These are phyloP conservation scores for Meira nashicola DNA, from an alignment of 1,284 basidiomycete genomes.

Conservation along the genomic window DNA sequence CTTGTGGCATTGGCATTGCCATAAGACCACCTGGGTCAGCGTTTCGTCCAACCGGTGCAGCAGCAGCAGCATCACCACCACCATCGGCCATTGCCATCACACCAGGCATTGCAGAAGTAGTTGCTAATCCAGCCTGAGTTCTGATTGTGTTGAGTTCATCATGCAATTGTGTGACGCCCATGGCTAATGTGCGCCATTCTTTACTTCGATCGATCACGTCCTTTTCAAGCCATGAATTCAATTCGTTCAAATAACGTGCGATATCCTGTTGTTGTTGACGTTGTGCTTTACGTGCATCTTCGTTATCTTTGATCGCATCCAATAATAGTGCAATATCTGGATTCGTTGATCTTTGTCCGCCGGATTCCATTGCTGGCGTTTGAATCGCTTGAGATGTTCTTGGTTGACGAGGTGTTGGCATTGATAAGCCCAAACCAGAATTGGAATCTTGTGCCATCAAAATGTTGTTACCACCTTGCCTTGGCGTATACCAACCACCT, in stretches of 20 bases:
- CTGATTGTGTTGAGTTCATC: conserved; percentile 36
- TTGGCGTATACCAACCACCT: conserved; percentile 33
- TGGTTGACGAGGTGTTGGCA: not conserved
- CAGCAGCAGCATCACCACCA: not conserved
- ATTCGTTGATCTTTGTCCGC: not conserved
- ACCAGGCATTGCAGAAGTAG: no score
- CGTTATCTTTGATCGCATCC: conserved; percentile 33
- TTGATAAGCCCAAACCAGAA: not conserved
- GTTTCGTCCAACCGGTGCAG: not conserved
- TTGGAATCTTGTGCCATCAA: not conserved
- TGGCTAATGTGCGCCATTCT: conserved; percentile 35
- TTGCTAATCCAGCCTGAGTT: conserved; percentile 1
- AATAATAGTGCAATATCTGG: conserved; percentile 29
- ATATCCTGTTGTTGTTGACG: conserved; percentile 40
- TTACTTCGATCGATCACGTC: conserved; percentile 41
- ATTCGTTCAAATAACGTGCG: conserved; percentile 44
- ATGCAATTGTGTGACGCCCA: conserved; percentile 35
- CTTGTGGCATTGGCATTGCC: not conserved
- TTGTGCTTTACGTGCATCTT: conserved; percentile 33
- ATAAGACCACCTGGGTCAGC: not conserved
- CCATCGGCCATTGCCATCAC: no score
- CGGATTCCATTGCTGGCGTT: conserved; percentile 8
- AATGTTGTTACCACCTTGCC: not conserved
- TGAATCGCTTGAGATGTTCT: conserved; percentile 5
- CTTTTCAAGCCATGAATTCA: conserved; percentile 41